Percentiles rank a stretch among this genome's conserved stretches.
phyloP scores from a whole-genome alignment of 768 basidiomycete species.

The Hirschioporus abietinus region DNA sequence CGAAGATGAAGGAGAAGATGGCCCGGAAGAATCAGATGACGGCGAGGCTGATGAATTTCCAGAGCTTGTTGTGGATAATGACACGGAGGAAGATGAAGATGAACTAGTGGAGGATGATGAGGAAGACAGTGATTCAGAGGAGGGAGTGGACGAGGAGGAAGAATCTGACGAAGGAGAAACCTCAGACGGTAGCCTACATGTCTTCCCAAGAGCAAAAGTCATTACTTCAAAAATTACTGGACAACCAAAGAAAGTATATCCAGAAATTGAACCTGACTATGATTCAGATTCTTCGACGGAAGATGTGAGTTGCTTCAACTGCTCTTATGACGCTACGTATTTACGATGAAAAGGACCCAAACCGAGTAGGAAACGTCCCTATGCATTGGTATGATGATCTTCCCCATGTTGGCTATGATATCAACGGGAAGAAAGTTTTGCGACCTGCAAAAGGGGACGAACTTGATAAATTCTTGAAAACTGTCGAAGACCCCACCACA shows the following conservation, averaged over 20 bases:
- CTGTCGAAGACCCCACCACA: slow-evolving; percentile 84
- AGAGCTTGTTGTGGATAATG: slow-evolving; percentile 53
- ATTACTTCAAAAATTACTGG: slow-evolving; percentile 79
- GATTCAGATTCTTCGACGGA: slow-evolving; percentile 91
- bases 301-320: slow-evolving; percentile 52
- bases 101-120: slow-evolving; percentile 30
- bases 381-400: slow-evolving; percentile 99
- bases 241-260: slow-evolving; percentile 77
- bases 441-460: slow-evolving; percentile 95
- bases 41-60: slow-evolving; percentile 71
- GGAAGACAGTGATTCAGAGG: slow-evolving; percentile 31
- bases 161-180: slow-evolving; percentile 22
- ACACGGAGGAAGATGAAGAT: slow-evolving; percentile 31
- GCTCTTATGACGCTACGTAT: slow-evolving; percentile 2
- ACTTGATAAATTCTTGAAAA: slow-evolving; percentile 91
- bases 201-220: slow-evolving; percentile 59
- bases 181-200: slow-evolving; percentile 45
- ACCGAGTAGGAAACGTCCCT: slow-evolving; percentile 91
- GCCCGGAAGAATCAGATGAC: slow-evolving; percentile 41
- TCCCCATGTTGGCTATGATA: slow-evolving; percentile 97
- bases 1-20: slow-evolving; percentile 57
- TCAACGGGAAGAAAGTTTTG: slow-evolving; percentile 90
- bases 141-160: slow-evolving; percentile 32
- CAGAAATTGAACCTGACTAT: slow-evolving; percentile 86
- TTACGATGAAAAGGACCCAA: slow-evolving; percentile 60